Percentiles rank a stretch among this genome's conserved stretches.
Conservation (phyloP, 192 early-diverging fungal genomes). For the Backusella luteola region DNA sequence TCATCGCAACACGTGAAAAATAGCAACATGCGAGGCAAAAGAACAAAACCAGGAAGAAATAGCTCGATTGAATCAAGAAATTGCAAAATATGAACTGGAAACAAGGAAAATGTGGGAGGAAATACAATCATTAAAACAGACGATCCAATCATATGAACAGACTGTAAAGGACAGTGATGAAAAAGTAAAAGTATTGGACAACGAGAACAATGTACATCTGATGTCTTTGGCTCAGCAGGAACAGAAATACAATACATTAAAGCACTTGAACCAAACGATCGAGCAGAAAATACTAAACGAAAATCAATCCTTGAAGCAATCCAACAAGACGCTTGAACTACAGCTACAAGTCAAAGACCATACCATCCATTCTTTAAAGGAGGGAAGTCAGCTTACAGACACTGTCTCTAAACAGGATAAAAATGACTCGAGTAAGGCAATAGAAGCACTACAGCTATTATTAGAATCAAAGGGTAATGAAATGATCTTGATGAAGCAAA, state of each 20-base stretch:
- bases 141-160: not conserved
- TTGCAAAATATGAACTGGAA: not conserved
- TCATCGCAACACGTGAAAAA: not conserved
- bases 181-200: not conserved
- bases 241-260: not conserved
- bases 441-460: not conserved
- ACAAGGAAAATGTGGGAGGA: not conserved
- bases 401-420: not conserved
- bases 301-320: not conserved
- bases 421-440: not conserved
- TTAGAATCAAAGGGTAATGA: not conserved
- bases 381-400: not conserved
- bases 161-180: not conserved
- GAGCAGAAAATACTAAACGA: not conserved
- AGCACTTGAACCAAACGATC: not conserved
- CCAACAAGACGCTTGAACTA: not conserved
- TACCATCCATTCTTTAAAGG: not conserved
- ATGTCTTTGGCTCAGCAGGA: not conserved
- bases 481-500: not conserved
- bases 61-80: not conserved
- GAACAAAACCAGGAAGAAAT: not conserved
- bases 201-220: not conserved
- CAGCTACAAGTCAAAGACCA: not conserved
- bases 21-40: not conserved
- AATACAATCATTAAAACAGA: not conserved